phyloP scores from a whole-genome alignment of 768 basidiomycete genomes.

The Heimioporus sp. region DNA sequence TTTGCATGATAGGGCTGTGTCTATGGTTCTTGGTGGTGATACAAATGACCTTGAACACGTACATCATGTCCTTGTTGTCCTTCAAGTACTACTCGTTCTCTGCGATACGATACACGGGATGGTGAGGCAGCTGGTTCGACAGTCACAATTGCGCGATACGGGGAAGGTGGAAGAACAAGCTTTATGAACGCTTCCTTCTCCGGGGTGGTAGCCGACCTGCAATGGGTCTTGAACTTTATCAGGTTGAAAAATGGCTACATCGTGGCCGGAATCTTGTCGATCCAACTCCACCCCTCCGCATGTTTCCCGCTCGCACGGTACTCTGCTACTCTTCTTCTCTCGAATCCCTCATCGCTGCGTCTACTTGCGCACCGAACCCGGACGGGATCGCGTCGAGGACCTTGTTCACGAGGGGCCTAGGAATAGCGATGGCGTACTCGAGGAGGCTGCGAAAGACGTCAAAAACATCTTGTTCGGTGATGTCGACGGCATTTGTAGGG shows the following conservation, averaged over 20 bases:
- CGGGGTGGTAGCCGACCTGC: conserved; percentile 87
- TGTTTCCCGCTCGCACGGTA: conserved; percentile 42
- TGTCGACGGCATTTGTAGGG: conserved; percentile 69
- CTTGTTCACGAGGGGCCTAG: conserved; percentile 72
- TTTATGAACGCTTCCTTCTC: conserved; percentile 85
- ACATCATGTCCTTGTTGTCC: conserved; percentile 58
- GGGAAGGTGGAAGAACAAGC: conserved; percentile 27
- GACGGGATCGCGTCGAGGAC: conserved; percentile 85
- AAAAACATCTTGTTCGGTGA: conserved; percentile 62
- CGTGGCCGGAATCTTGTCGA: conserved; percentile 66
- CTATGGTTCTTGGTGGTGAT: conserved; percentile 88
- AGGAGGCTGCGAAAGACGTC: conserved; percentile 81
- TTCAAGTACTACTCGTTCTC: conserved; percentile 93
- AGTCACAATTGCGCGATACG: background rate
- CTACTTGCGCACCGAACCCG: conserved; percentile 69
- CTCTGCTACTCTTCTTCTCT: conserved; percentile 54
- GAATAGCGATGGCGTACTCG: conserved; percentile 66
- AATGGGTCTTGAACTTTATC: conserved; percentile 62
- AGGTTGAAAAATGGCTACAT: conserved; percentile 73
- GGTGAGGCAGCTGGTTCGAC: conserved; percentile 72
- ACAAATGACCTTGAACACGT: conserved; percentile 88
- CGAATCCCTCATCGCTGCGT: conserved; percentile 65
- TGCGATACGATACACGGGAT: conserved; percentile 82
- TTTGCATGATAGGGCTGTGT: conserved; percentile 82
- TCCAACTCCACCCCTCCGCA: conserved; percentile 67